phyloP scores from a whole-genome alignment of 2,329 filamentous ascomycete genomes.

The Teratosphaeria pseudoeucalypti region DNA sequence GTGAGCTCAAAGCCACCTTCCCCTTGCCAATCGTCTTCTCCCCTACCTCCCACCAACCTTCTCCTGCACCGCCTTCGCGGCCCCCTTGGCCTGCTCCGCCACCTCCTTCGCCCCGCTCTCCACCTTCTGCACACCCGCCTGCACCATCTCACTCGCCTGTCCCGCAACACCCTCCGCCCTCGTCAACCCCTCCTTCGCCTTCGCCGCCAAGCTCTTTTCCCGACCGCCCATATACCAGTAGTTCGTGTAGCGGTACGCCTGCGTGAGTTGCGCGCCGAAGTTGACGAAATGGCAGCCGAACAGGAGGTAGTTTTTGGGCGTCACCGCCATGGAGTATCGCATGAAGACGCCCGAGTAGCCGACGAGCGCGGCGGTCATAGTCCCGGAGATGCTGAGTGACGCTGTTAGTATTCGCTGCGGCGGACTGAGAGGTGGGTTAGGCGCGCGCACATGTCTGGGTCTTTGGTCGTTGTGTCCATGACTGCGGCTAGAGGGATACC shows the following conservation, averaged over 20 bases:
- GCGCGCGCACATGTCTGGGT: slow-evolving; percentile 38
- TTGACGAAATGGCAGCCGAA: slow-evolving; percentile 59
- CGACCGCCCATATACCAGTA: slow-evolving; percentile 46
- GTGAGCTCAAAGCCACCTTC: background rate
- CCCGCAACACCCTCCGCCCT: slow-evolving; percentile 10
- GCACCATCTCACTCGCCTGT: slow-evolving; percentile 4
- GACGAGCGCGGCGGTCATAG: slow-evolving; percentile 51
- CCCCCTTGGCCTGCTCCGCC: slow-evolving; percentile 20
- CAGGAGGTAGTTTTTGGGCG: slow-evolving; percentile 55
- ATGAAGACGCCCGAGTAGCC: slow-evolving; percentile 56
- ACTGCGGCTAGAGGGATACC: slow-evolving; percentile 45
- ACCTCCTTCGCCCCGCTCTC: slow-evolving; percentile 19
- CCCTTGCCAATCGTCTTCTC: background rate
- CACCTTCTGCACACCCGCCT: slow-evolving; percentile 2
- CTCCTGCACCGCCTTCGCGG: slow-evolving; percentile 13
- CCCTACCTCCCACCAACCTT: background rate
- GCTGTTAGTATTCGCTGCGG: background rate
- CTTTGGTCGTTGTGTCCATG: slow-evolving; percentile 41
- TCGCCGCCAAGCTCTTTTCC: slow-evolving; percentile 28
- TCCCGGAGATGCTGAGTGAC: slow-evolving; percentile 49
- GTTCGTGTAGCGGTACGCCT: slow-evolving; percentile 52
- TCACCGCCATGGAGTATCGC: slow-evolving; percentile 55
- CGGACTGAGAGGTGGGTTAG: background rate
- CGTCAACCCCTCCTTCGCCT: slow-evolving; percentile 29
- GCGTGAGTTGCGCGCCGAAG: slow-evolving; percentile 49